A percentile compares a stretch with the other conserved stretches of the same genome.
phyloP scores from a whole-genome alignment of 2,329 filamentous ascomycete species.

The Aspergillus glaucus region DNA sequence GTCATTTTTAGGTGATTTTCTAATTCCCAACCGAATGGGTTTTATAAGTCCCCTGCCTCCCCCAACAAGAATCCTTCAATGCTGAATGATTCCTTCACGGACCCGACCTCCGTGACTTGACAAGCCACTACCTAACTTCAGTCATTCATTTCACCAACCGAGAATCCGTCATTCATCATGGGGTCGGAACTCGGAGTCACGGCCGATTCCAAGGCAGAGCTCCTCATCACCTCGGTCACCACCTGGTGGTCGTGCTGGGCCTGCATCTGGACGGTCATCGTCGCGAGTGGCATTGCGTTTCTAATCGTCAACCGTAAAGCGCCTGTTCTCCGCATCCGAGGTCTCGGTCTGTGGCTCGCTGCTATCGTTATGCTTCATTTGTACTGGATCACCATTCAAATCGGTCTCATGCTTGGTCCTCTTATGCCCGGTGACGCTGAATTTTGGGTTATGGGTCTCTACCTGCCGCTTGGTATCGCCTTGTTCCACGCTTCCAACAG shows the following conservation, averaged over 20 bases:
- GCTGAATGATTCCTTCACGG: no score
- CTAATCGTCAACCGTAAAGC: constrained; percentile 27
- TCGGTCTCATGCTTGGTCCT: constrained; percentile 30
- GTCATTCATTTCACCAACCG: neutral
- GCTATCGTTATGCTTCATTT: constrained; percentile 34
- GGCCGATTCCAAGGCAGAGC: constrained; percentile 18
- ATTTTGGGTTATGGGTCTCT: constrained; percentile 58
- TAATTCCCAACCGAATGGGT: no score
- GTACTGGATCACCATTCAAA: constrained; percentile 30
- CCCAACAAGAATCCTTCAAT: no score
- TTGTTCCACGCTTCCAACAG: constrained; percentile 60
- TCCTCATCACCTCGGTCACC: constrained; percentile 15
- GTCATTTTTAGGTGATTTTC: no score
- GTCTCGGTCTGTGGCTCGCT: constrained; percentile 30
- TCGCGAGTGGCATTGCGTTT: constrained; percentile 25
- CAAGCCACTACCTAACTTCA: neutral
- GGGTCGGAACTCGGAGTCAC: constrained; percentile 25
- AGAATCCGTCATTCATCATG: constrained; percentile 12
- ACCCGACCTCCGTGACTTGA: no score
- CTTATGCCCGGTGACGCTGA: constrained; percentile 47
- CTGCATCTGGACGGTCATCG: constrained; percentile 26
- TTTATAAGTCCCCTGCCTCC: no score
- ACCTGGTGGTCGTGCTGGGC: constrained; percentile 26
- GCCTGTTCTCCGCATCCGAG: constrained; percentile 33
- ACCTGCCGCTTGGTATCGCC: constrained; percentile 59